Conservation (phyloP, 768 basidiomycete species). For the Rhodotorula kratochvilovae region DNA sequence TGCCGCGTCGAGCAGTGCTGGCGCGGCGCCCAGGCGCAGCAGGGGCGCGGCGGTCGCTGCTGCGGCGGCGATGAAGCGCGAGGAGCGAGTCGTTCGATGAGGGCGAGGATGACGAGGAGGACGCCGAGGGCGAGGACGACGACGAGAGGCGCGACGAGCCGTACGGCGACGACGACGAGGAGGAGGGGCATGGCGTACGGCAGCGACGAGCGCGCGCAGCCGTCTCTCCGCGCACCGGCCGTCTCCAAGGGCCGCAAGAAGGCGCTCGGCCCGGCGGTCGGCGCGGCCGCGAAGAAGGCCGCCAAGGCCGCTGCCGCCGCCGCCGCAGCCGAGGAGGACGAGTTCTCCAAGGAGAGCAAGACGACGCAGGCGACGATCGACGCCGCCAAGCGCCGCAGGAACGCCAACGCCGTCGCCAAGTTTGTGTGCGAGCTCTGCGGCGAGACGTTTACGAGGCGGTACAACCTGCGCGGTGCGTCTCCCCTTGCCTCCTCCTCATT, state of each 20-base stretch:
- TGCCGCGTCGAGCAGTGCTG: background rate
- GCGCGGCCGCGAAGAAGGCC: background rate
- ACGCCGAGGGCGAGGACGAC: background rate
- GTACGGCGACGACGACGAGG: constrained; percentile 2
- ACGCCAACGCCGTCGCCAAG: constrained; percentile 29
- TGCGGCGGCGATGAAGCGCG: background rate
- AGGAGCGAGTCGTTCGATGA: background rate
- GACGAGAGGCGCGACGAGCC: background rate
- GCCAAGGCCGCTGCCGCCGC: background rate
- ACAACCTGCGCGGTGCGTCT: constrained; percentile 75
- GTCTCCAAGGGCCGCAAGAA: background rate
- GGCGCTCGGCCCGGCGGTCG: background rate
- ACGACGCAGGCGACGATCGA: constrained; percentile 41
- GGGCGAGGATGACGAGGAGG: constrained; percentile 3
- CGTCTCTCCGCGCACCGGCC: background rate
- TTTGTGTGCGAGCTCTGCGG: constrained; percentile 55
- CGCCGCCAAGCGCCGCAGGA: constrained; percentile 34
- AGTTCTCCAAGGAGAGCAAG: constrained; percentile 26
- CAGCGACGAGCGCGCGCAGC: background rate
- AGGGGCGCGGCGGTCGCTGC: background rate
- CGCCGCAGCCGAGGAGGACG: background rate
- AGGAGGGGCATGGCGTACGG: background rate
- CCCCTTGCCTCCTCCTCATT: background rate
- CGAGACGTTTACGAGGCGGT: constrained; percentile 84
- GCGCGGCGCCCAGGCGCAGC: background rate